Percentiles rank a stretch among this genome's conserved stretches.
Conservation (phyloP, 2,329 filamentous ascomycete species). For the Aspergillus luchuensis region DNA sequence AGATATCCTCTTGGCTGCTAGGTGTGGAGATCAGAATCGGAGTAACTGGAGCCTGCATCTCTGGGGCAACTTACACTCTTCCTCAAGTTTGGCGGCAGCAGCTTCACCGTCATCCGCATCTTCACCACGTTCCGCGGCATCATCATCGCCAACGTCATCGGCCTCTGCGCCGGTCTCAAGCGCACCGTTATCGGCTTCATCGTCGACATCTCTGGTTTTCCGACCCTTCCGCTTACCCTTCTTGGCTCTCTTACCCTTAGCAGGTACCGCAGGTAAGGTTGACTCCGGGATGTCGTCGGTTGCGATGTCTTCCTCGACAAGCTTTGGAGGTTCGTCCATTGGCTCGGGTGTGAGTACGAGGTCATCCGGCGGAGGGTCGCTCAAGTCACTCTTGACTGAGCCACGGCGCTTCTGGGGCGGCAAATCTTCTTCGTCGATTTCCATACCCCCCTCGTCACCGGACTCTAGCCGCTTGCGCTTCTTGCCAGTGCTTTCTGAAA, state of each 20-base stretch:
- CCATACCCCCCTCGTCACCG: constrained; percentile 39
- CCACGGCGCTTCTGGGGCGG: constrained; percentile 45
- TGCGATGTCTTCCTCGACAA: constrained; percentile 34
- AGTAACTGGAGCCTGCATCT: not conserved
- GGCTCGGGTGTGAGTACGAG: constrained; percentile 38
- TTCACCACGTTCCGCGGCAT: constrained; percentile 50
- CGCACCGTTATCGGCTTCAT: constrained; percentile 40
- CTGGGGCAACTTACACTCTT: constrained; percentile 49
- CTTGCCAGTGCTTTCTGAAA: constrained; percentile 38
- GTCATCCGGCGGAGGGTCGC: constrained; percentile 39
- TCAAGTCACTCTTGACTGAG: constrained; percentile 42
- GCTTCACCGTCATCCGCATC: constrained; percentile 49
- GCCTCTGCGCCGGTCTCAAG: constrained; percentile 46
- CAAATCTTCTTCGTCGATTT: constrained; percentile 43
- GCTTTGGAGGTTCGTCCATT: constrained; percentile 35
- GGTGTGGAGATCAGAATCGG: constrained; percentile 11
- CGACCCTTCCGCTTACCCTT: constrained; percentile 51
- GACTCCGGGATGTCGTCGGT: constrained; percentile 36
- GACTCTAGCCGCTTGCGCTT: constrained; percentile 45
- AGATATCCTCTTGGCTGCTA: constrained; percentile 75
- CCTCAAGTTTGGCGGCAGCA: constrained; percentile 51
- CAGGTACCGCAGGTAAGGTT: constrained; percentile 31
- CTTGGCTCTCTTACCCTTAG: constrained; percentile 46
- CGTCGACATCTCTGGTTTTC: constrained; percentile 43
- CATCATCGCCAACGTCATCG: constrained; percentile 54